phyloP scores from a whole-genome alignment of 2,329 filamentous ascomycete species.

The Botrytis medusae region DNA sequence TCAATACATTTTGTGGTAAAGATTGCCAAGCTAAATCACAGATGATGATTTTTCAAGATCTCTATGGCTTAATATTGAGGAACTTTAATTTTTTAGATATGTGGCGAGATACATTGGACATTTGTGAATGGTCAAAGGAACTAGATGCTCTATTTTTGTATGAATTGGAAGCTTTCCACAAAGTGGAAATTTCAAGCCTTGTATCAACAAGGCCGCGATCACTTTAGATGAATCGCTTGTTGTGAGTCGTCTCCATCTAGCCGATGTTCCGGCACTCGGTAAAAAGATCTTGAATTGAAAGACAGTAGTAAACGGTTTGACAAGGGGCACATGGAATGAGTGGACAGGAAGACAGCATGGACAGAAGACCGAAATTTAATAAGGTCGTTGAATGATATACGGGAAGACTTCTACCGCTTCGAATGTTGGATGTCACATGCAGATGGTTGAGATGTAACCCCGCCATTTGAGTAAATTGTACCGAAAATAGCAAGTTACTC shows the following conservation, averaged over 20 bases:
- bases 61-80: neutral
- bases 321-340: neutral
- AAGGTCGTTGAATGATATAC: neutral
- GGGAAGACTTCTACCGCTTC: neutral
- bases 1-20: neutral
- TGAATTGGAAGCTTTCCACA: neutral
- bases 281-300: neutral
- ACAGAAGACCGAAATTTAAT: neutral
- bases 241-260: neutral
- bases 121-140: neutral
- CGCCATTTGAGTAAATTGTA: neutral
- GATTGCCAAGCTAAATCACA: neutral
- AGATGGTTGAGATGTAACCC: neutral
- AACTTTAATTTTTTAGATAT: neutral
- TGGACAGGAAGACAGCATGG: neutral
- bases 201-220: neutral
- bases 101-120: neutral
- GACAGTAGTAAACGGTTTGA: neutral
- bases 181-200: neutral
- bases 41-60: neutral
- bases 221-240: neutral
- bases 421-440: neutral
- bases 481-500: constrained; percentile 13
- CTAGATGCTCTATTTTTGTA: neutral
- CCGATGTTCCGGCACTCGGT: neutral